phyloP scores from a whole-genome alignment of 2,329 filamentous ascomycete genomes.

The Trichoderma gracile region DNA sequence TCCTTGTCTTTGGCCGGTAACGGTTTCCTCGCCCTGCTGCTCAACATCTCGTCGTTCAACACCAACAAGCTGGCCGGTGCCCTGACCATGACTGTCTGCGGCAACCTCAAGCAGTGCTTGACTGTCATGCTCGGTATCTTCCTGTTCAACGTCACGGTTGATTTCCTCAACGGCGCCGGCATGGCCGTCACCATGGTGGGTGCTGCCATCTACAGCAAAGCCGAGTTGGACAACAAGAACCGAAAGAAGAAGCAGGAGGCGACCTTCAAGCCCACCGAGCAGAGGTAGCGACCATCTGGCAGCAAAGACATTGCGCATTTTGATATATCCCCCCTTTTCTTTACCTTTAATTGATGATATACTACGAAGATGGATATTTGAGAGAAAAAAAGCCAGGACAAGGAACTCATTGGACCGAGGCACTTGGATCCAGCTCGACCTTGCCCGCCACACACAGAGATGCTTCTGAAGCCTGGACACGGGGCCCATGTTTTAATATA shows the following conservation, averaged over 20 bases:
- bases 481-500: slow-evolving; percentile 18
- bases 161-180: slow-evolving; percentile 55
- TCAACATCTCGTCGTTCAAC: slow-evolving; percentile 59
- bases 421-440: neutral
- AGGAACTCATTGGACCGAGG: neutral
- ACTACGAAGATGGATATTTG: slow-evolving; percentile 22
- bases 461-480: slow-evolving; percentile 2
- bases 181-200: slow-evolving; percentile 57
- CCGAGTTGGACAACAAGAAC: slow-evolving; percentile 55
- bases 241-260: slow-evolving; percentile 41
- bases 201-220: slow-evolving; percentile 59
- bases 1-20: slow-evolving; percentile 51
- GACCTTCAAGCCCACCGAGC: slow-evolving; percentile 41
- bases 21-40: slow-evolving; percentile 55
- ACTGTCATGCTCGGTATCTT: slow-evolving; percentile 57
- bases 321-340: slow-evolving; percentile 25
- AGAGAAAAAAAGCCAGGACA: neutral
- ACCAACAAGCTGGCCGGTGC: slow-evolving; percentile 60
- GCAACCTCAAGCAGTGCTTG: slow-evolving; percentile 59
- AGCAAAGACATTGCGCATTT: neutral
- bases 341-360: slow-evolving; percentile 20
- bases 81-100: slow-evolving; percentile 60
- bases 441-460: neutral
- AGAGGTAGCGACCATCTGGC: slow-evolving; percentile 31
- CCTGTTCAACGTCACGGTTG: slow-evolving; percentile 53